A percentile compares a stretch with the other conserved stretches of the same genome.
Evolutionary conservation across 176 grass and related monocot species (phyloP).

Genomic region (Bromus sterilis): DNA sequence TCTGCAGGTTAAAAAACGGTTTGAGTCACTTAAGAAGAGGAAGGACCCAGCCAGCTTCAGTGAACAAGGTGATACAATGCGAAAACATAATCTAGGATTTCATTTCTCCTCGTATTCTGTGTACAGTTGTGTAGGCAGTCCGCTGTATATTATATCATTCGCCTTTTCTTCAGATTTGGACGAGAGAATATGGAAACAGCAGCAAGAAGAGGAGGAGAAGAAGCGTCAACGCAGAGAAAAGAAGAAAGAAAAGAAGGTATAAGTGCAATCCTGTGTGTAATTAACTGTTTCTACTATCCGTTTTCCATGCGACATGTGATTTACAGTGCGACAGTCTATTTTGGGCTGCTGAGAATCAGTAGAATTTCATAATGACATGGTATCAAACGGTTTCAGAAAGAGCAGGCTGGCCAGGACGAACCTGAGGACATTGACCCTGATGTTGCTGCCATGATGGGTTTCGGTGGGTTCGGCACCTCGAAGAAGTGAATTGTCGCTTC

Average conservation of each 20-base stretch:
- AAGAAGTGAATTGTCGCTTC: conserved; percentile 40
- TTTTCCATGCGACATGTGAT: neutral
- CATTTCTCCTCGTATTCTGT: neutral
- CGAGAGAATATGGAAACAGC: conserved; percentile 92
- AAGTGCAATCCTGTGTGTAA: neutral
- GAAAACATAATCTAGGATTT: neutral
- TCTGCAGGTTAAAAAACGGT: conserved; percentile 85
- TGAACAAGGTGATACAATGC: conserved; percentile 67
- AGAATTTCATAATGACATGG: conserved; percentile 6
- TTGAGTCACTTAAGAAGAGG: conserved; percentile 85
- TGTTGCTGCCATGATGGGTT: conserved; percentile 87
- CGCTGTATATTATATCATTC: no score
- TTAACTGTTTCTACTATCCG: neutral
- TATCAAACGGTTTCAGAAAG: conserved; percentile 44
- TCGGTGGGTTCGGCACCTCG: conserved; percentile 62
- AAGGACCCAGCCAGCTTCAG: conserved; percentile 72
- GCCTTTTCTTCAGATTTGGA: conserved; percentile 64
- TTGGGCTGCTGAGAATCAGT: neutral
- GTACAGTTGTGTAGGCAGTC: neutral
- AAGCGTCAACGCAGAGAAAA: conserved; percentile 72
- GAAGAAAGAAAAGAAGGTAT: conserved; percentile 97
- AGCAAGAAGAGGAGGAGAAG: conserved; percentile 91
- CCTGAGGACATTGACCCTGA: conserved; percentile 74
- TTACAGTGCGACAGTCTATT: neutral
- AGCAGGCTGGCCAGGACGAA: conserved; percentile 62